Evolutionary conservation across 2,329 filamentous ascomycete species (phyloP).

Genomic region (Sporothrix euskadiensis): DNA sequence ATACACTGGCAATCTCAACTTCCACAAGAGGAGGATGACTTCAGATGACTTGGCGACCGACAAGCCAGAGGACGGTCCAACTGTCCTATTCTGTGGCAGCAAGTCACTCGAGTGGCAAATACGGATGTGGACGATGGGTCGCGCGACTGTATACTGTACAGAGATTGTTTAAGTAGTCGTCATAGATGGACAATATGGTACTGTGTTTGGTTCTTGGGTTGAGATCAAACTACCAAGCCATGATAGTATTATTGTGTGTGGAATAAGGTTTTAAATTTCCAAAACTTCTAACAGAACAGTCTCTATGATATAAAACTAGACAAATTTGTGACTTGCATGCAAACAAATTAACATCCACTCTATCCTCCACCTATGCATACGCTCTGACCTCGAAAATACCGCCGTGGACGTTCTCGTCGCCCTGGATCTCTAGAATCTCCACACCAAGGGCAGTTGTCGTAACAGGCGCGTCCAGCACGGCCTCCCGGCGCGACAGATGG

Average conservation of each 20-base stretch:
- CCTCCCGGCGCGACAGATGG: conserved; percentile 33
- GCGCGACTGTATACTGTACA: conserved; percentile 24
- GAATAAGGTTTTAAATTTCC: not conserved
- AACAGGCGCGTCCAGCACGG: conserved; percentile 21
- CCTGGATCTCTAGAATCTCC: conserved; percentile 35
- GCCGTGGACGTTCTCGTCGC: conserved; percentile 32
- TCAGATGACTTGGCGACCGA: conserved; percentile 15
- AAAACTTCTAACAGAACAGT: not conserved
- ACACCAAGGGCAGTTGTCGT: conserved; percentile 30
- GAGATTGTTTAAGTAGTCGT: not conserved
- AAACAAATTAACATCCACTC: not conserved
- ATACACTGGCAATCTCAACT: not conserved
- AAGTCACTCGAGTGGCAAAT: conserved; percentile 36
- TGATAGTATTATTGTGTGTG: not conserved
- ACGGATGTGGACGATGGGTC: conserved; percentile 33
- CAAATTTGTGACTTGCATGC: not conserved
- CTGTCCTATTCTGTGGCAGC: conserved; percentile 34
- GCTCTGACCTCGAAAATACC: conserved; percentile 35
- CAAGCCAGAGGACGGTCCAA: not conserved
- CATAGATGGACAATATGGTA: too few species aligned
- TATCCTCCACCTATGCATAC: conserved; percentile 32
- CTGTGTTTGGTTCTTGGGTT: too few species aligned
- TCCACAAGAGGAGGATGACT: conserved; percentile 26
- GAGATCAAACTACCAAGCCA: too few species aligned
- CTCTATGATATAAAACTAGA: not conserved